These are phyloP conservation scores for Fusarium heterosporum DNA, from an alignment of 2,329 filamentous ascomycete species.

Conservation along the genomic window DNA sequence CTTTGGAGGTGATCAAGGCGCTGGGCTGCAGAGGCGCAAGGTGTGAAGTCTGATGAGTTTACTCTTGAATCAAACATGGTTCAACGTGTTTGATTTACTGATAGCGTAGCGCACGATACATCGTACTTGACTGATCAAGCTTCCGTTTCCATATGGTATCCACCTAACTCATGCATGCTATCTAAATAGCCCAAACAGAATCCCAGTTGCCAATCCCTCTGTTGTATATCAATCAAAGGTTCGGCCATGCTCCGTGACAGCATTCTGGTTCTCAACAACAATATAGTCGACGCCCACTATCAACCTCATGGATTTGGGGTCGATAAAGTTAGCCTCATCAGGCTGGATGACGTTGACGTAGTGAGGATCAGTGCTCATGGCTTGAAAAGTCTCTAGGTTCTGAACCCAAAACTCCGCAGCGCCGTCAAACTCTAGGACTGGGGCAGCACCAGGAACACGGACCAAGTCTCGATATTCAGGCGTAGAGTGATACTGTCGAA, in stretches of 20 bases:
- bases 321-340: slow-evolving; percentile 15
- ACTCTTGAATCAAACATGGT: no score
- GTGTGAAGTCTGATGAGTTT: no score
- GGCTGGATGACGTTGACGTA: not conserved
- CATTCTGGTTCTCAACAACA: slow-evolving; percentile 17
- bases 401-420: slow-evolving; percentile 14
- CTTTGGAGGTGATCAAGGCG: no score
- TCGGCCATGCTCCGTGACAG: slow-evolving; percentile 1
- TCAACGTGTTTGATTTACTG: no score
- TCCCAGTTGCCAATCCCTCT: no score
- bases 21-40: no score
- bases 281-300: slow-evolving; percentile 22
- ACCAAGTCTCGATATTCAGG: slow-evolving; percentile 3
- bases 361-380: slow-evolving; percentile 4
- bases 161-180: no score
- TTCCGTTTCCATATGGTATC: no score
- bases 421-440: slow-evolving; percentile 9
- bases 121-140: no score
- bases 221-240: not conserved
- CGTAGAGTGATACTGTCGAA: not conserved
- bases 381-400: slow-evolving; percentile 1
- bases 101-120: no score
- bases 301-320: slow-evolving; percentile 2
- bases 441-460: not conserved
- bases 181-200: no score